phyloP scores from a whole-genome alignment of 2,329 filamentous ascomycete genomes.

The Aspergillus sojae region DNA sequence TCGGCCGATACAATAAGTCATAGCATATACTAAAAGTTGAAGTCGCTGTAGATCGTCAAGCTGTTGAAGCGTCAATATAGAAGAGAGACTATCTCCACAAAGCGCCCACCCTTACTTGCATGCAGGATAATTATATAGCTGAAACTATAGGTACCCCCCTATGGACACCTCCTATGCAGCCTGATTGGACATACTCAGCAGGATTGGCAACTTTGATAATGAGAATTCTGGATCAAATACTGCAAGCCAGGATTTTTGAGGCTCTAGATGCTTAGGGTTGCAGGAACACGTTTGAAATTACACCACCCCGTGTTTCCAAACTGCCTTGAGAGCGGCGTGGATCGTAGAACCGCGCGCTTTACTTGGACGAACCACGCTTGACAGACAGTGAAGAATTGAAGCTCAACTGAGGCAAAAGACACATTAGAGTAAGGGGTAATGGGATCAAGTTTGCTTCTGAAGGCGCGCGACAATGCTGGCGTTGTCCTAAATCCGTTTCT shows the following conservation, averaged over 20 bases:
- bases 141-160: background rate
- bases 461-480: constrained; percentile 16
- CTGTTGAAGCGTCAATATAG: background rate
- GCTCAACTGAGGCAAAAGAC: background rate
- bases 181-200: constrained; percentile 1
- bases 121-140: background rate
- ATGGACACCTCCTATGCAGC: background rate
- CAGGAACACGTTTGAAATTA: constrained; percentile 15
- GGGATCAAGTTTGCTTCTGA: constrained; percentile 13
- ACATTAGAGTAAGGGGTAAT: constrained; percentile 3
- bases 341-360: constrained; percentile 20
- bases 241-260: constrained; percentile 12
- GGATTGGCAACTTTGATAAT: background rate
- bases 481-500: background rate
- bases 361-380: constrained; percentile 5
- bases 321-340: background rate
- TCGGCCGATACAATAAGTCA: background rate
- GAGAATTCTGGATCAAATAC: constrained; percentile 9
- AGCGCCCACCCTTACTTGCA: constrained; percentile 1
- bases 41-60: background rate
- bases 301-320: background rate
- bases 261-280: constrained; percentile 7
- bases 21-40: background rate
- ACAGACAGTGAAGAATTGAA: background rate
- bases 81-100: background rate